Conservation (phyloP, 2,329 filamentous ascomycete genomes). For the Claviceps citrina region DNA sequence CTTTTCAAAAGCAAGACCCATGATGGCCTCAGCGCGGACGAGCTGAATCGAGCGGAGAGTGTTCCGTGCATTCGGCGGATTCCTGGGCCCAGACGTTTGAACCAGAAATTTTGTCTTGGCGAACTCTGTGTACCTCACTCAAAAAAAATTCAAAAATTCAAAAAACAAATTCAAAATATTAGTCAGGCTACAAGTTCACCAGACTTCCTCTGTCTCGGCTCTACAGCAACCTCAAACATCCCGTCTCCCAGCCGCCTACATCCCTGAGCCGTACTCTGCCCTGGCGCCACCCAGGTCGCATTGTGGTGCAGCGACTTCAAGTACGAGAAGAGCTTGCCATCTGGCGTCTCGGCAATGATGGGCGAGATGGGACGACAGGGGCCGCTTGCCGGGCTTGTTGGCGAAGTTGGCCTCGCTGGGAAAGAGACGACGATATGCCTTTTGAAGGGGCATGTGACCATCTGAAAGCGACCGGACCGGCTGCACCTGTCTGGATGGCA, state of each 20-base stretch:
- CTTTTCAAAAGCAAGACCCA: constrained; percentile 50
- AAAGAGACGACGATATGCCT: too few relatives aligned
- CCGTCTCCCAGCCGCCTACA: constrained; percentile 48
- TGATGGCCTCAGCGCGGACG: too few relatives aligned
- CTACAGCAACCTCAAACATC: constrained; percentile 63
- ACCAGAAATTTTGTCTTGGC: too few relatives aligned
- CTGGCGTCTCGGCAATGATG: constrained; percentile 56
- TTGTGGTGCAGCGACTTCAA: constrained; percentile 56
- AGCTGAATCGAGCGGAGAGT: too few relatives aligned
- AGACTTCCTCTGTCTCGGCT: constrained; percentile 64
- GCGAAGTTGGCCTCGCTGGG: constrained; percentile 64
- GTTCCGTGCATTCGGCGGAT: too few relatives aligned
- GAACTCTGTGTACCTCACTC: too few relatives aligned
- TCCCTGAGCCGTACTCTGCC: constrained; percentile 57
- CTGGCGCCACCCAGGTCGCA: constrained; percentile 52
- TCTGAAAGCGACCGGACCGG: background rate
- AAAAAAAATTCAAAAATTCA: too few relatives aligned
- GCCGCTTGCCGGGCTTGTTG: constrained; percentile 59
- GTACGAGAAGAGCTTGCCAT: constrained; percentile 52
- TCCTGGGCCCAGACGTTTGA: too few relatives aligned
- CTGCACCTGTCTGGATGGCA: background rate
- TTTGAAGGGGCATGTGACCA: background rate
- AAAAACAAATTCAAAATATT: background rate
- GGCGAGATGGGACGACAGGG: constrained; percentile 65
- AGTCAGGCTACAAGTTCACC: constrained; percentile 42